phyloP scores from a whole-genome alignment of 257 asterid species.

The Linderniella brevidens region DNA sequence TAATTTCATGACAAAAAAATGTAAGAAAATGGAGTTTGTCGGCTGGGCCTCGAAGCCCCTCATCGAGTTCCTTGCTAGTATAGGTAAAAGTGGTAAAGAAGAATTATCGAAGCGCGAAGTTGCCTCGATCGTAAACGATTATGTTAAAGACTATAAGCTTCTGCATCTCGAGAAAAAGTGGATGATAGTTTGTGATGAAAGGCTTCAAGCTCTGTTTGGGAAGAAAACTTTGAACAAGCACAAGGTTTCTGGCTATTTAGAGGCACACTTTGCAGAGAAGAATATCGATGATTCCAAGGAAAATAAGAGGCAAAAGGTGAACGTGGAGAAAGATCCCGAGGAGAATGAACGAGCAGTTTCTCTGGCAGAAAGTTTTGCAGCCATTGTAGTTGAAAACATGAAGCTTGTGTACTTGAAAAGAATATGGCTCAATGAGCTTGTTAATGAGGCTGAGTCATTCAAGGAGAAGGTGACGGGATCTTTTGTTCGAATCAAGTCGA shows the following conservation, averaged over 20 bases:
- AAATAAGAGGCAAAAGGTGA: slow-evolving; percentile 19
- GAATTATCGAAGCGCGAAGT: slow-evolving; percentile 42
- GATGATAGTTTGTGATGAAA: slow-evolving; percentile 37
- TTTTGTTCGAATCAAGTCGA: slow-evolving; percentile 41
- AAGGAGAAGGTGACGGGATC: slow-evolving; percentile 60
- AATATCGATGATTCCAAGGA: slow-evolving; percentile 18
- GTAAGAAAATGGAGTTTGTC: slow-evolving; percentile 29
- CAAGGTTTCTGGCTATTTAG: slow-evolving; percentile 35
- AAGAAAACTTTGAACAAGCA: slow-evolving; percentile 19
- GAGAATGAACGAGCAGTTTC: slow-evolving; percentile 11
- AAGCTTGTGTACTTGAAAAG: slow-evolving; percentile 68
- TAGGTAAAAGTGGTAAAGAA: slow-evolving; percentile 35
- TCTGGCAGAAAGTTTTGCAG: slow-evolving; percentile 32
- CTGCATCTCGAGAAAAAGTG: slow-evolving; percentile 30
- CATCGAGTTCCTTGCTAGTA: slow-evolving; percentile 37
- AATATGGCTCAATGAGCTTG: slow-evolving; percentile 36
- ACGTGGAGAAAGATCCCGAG: slow-evolving; percentile 12
- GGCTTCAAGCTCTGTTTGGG: slow-evolving; percentile 31
- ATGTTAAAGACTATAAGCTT: slow-evolving; percentile 35
- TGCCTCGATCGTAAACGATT: slow-evolving; percentile 25
- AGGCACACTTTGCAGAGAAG: slow-evolving; percentile 44
- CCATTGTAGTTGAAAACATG: slow-evolving; percentile 42
- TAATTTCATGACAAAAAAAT: slow-evolving; percentile 7
- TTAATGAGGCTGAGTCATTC: slow-evolving; percentile 37
- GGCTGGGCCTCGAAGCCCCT: slow-evolving; percentile 82